phyloP scores from a whole-genome alignment of 495 filamentous ascomycete genomes.

The Penicillium ochrochloron region DNA sequence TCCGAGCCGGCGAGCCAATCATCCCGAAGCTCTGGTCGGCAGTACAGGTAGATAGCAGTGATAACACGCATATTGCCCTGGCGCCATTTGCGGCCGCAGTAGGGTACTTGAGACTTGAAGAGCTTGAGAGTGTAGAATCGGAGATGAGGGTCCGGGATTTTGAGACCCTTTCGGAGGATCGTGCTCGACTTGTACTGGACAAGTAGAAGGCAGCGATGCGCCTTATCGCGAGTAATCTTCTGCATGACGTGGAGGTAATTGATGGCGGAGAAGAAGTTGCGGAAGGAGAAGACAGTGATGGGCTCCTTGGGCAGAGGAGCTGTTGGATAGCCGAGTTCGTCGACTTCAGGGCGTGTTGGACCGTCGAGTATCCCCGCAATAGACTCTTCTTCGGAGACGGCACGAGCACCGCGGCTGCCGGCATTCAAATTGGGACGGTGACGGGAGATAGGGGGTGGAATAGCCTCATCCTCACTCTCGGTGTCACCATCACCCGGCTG shows the following conservation, averaged over 20 bases:
- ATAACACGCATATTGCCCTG: slow-evolving; percentile 99
- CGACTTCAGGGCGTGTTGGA: slow-evolving; percentile 72
- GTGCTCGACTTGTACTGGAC: slow-evolving; percentile 93
- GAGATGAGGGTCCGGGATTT: slow-evolving; percentile 84
- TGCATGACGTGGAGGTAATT: slow-evolving; percentile 95
- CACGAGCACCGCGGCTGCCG: slow-evolving; percentile 33
- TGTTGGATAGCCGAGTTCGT: slow-evolving; percentile 82
- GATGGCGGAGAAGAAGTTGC: slow-evolving; percentile 92
- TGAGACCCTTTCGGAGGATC: slow-evolving; percentile 85
- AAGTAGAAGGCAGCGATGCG: slow-evolving; percentile 89
- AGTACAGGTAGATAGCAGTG: slow-evolving; percentile 93
- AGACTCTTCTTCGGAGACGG: slow-evolving; percentile 40
- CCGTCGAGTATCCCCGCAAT: slow-evolving; percentile 41
- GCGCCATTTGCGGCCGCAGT: slow-evolving; percentile 97
- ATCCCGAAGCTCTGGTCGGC: slow-evolving; percentile 87
- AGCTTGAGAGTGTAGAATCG: slow-evolving; percentile 95
- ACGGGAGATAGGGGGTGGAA: slow-evolving; percentile 78
- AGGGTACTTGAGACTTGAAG: slow-evolving; percentile 97
- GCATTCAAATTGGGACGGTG: slow-evolving; percentile 44
- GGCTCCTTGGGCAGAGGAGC: slow-evolving; percentile 69
- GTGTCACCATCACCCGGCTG: slow-evolving; percentile 37
- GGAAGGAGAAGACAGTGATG: slow-evolving; percentile 87
- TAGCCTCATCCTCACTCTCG: slow-evolving; percentile 69
- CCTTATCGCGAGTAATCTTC: slow-evolving; percentile 93
- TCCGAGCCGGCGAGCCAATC: slow-evolving; percentile 94